Base-by-base conservation (phyloP, 1,284 basidiomycete genomes). In the Pyrrhoderma lamaoense region DNA sequence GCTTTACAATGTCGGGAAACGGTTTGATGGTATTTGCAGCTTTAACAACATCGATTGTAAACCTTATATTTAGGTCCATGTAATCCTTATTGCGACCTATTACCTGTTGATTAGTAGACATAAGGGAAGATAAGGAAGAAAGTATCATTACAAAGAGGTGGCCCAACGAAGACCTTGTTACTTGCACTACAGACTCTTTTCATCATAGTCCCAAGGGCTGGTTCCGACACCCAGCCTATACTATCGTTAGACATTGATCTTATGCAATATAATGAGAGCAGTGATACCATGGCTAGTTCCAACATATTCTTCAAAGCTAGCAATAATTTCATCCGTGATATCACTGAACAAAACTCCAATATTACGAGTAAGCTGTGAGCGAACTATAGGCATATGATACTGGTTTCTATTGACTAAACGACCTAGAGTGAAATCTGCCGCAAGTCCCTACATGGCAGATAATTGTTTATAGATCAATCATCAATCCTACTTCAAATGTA, bases 81-180 rank as follows among this genome's bases (percentile, higher is more conserved):
- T 11, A 37, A 37, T 37, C 35, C 35, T 37, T 9, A 16, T 37
- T 37, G 9, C 35, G 9, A 16, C 35, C 35, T 37, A n/a, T n/a
- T n/a, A n/a, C n/a, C n/a, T n/a, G n/a, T n/a, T n/a, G n/a, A n/a
- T n/a, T n/a, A n/a, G n/a, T n/a, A n/a, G n/a, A n/a, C n/a, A n/a
- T n/a, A n/a, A n/a, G n/a, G n/a, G n/a, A n/a, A n/a, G n/a, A n/a
- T n/a, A n/a, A n/a, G n/a, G n/a, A n/a, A n/a, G n/a, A n/a, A n/a
- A n/a, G n/a, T n/a, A n/a, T n/a, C n/a, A n/a, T 2, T 52, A 70
- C 72, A 74, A 5, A 70, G 53, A 11, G 71, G 69, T 14, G 63
- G 54, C 7, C 71, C 72, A 8, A 72, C 67, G 43, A 72, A 68
- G 8, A 73, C 59, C 7, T 73, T 62, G 52, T 73, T 72, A 47